A percentile compares a stretch with the other conserved stretches of the same genome.
Conservation (phyloP, 441 rosid genomes). For the Euphorbia schlechtendalii region DNA sequence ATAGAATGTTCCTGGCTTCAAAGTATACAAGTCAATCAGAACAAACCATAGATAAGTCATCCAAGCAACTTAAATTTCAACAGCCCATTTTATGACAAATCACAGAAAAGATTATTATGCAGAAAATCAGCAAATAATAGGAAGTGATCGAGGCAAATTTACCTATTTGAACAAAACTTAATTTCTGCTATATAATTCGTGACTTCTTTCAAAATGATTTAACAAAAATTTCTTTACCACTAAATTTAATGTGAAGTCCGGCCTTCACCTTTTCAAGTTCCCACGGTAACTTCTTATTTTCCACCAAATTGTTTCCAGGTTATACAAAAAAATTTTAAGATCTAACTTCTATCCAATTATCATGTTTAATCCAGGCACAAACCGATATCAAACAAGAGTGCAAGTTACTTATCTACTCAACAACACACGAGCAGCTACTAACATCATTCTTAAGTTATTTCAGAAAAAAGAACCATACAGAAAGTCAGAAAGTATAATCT, state of each 20-base stretch:
- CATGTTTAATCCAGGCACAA: neutral
- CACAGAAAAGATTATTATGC: no score
- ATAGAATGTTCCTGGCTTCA: conserved; percentile 98
- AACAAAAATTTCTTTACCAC: neutral
- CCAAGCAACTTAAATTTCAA: conserved; percentile 9
- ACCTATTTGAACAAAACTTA: neutral
- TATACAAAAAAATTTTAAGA: neutral
- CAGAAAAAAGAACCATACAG: no score
- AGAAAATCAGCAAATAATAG: neutral
- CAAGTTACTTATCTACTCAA: neutral
- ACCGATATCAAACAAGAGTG: neutral
- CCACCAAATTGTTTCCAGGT: neutral
- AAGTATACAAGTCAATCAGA: conserved; percentile 41
- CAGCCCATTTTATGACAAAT: no score
- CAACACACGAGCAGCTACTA: neutral
- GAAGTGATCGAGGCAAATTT: neutral
- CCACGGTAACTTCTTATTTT: neutral
- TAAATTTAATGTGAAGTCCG: neutral
- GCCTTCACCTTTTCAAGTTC: neutral
- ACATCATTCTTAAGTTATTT: no score
- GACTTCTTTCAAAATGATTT: neutral
- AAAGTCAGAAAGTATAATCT: no score
- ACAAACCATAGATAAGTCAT: conserved; percentile 22
- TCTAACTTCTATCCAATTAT: neutral
- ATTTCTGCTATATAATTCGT: neutral